Evolutionary conservation across 805 yeast genomes (phyloP), one percentile per base, ranked within the genome.

Genomic region (Monosporozyma solicola): DNA sequence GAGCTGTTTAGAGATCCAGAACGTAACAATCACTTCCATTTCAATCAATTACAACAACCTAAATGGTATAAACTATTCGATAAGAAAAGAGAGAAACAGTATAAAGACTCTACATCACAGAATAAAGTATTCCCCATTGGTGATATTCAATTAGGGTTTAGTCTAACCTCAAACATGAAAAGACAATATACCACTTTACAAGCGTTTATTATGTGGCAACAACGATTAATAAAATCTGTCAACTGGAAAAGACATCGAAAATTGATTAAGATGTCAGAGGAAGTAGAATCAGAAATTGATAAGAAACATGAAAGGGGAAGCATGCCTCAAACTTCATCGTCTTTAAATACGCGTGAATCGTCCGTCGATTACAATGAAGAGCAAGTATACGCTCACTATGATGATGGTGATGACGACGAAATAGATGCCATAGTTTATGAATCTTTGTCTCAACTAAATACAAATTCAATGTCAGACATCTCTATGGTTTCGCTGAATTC

Each of bases 61-160:
- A 48, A 53, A 8, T 65, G 69, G 68, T 66, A 62, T 50, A 59
- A 60, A 8, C 48, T 67, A 15, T 59, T 57, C 51, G 69, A 67
- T 50, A 61, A 54, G 29, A 56, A 56, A 37, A 48, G 60, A 20
- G 59, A 57, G 41, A 55, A 29, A 22, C 47, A 46, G n/a, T 29
- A 25, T 11, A 24, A 49, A 22, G 55, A 51, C 51, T 54, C 48
- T 49, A 47, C 37, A 48, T 57, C 32, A 54, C 50, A 51, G 16
- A 47, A 37, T n/a, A 31, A 22, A 11, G 33, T 47, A 25, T 54
- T 51, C 22, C 56, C 57, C 7, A 54, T 61, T 5, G 69, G 69
- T 8, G 64, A 64, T 22, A 57, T 66, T 2, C 60, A 59, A 37
- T 50, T 66, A 33, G 61, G 58, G 2, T 60, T 66, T 41, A 49